phyloP scores from a whole-genome alignment of 2,329 filamentous ascomycete species.

The Pseudopyricularia javanii region DNA sequence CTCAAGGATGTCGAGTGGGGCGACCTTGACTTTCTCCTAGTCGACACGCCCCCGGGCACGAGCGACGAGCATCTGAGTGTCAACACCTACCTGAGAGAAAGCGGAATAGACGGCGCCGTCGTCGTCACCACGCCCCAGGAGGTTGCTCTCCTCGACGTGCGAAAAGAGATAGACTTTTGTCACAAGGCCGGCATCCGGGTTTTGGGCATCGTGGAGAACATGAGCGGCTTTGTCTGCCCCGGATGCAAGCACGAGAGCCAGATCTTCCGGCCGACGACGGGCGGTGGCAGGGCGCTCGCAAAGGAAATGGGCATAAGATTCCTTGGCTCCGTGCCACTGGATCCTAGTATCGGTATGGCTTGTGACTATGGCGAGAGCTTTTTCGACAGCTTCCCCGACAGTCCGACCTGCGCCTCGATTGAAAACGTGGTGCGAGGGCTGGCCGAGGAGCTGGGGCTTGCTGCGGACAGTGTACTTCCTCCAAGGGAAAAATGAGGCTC shows the following conservation, averaged over 20 bases:
- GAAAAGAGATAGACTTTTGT: conserved; percentile 98
- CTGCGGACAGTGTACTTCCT: conserved; percentile 39
- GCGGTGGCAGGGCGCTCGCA: conserved; percentile 69
- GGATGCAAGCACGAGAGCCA: conserved; percentile 72
- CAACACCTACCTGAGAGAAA: conserved; percentile 81
- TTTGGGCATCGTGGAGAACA: conserved; percentile 89
- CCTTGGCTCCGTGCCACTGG: conserved; percentile 77
- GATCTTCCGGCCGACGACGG: conserved; percentile 86
- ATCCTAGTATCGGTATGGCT: conserved; percentile 89
- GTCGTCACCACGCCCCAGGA: conserved; percentile 94
- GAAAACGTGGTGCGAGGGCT: conserved; percentile 67
- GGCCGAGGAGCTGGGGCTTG: conserved; percentile 50
- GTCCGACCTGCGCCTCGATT: conserved; percentile 75
- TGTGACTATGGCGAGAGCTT: conserved; percentile 98
- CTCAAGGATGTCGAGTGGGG: conserved; percentile 98
- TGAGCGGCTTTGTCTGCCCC: conserved; percentile 93
- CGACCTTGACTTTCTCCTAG: conserved; percentile 80
- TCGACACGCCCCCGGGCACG: conserved; percentile 92
- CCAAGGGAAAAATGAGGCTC: conserved; percentile 21
- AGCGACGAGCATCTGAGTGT: conserved; percentile 92
- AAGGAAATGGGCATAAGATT: conserved; percentile 82
- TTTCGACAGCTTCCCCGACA: conserved; percentile 86
- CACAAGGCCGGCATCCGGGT: conserved; percentile 83
- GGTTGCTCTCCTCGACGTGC: conserved; percentile 78
- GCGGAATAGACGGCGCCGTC: conserved; percentile 85